These are phyloP conservation scores for Podospora sp. DNA, from an alignment of 495 filamentous ascomycete genomes.

Conservation along the genomic window DNA sequence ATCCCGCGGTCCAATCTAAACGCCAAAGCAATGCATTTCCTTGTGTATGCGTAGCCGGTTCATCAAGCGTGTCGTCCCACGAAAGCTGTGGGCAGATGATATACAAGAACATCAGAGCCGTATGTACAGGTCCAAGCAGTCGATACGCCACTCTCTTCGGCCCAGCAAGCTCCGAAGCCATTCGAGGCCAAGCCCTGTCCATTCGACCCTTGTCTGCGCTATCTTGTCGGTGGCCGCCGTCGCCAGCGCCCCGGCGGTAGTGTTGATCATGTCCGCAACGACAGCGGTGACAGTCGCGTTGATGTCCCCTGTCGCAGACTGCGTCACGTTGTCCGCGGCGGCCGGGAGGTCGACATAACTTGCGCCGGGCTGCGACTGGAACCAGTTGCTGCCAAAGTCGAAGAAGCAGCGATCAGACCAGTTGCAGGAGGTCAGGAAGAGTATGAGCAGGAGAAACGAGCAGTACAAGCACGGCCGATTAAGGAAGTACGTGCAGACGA, in stretches of 20 bases:
- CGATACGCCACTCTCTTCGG: constrained; percentile 76
- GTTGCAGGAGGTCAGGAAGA: constrained; percentile 87
- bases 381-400: constrained; percentile 82
- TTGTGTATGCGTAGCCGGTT: background rate
- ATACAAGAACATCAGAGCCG: constrained; percentile 51
- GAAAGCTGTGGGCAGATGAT: background rate
- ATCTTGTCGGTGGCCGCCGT: constrained; percentile 67
- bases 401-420: constrained; percentile 91
- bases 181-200: constrained; percentile 80
- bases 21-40: constrained; percentile 1
- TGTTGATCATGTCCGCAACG: constrained; percentile 65
- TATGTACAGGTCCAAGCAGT: constrained; percentile 81
- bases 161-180: constrained; percentile 80
- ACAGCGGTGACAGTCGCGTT: constrained; percentile 42
- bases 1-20: constrained; percentile 9
- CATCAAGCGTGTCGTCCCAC: background rate
- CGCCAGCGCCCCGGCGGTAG: constrained; percentile 66
- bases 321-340: constrained; percentile 30
- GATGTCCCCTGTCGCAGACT: constrained; percentile 36
- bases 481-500: constrained; percentile 85
- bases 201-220: constrained; percentile 60
- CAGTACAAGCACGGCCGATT: constrained; percentile 91
- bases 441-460: constrained; percentile 82
- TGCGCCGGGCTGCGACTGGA: constrained; percentile 59
- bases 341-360: constrained; percentile 29